A percentile compares a stretch with the other conserved stretches of the same genome.
Evolutionary conservation across 2,329 filamentous ascomycete species (phyloP).

Genomic region (Pseudocercospora vitis): DNA sequence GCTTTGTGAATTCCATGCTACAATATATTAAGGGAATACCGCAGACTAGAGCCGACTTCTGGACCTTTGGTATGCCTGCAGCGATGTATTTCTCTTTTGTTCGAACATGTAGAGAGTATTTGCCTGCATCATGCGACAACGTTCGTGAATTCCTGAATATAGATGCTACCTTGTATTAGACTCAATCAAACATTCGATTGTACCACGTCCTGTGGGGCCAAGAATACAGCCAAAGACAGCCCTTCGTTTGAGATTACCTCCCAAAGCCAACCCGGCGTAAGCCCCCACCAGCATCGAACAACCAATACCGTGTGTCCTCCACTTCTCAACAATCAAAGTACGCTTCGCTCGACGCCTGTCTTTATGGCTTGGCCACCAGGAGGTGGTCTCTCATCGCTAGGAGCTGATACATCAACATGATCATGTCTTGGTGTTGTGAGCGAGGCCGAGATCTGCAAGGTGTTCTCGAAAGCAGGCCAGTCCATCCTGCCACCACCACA

Average conservation of each 20-base stretch:
- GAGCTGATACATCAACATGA: not conserved
- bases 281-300: not conserved
- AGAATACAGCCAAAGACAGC: too few species aligned
- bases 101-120: too few species aligned
- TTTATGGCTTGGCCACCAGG: not conserved
- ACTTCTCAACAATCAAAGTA: not conserved
- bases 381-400: not conserved
- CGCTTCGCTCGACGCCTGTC: not conserved
- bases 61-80: too few species aligned
- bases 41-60: not conserved
- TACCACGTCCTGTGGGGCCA: too few species aligned
- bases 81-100: too few species aligned
- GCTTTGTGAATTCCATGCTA: not conserved
- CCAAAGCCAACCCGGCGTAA: too few species aligned
- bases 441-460: slow-evolving; percentile 27
- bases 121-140: too few species aligned
- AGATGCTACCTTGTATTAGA: too few species aligned
- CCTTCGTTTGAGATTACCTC: too few species aligned
- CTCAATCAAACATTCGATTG: too few species aligned
- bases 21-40: not conserved
- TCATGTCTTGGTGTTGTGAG: slow-evolving; percentile 13
- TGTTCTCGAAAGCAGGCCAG: slow-evolving; percentile 33
- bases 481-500: slow-evolving; percentile 44
- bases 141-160: too few species aligned
- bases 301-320: not conserved